Base-by-base conservation (phyloP, 768 basidiomycete genomes). In the Solioccasus polychromus region DNA sequence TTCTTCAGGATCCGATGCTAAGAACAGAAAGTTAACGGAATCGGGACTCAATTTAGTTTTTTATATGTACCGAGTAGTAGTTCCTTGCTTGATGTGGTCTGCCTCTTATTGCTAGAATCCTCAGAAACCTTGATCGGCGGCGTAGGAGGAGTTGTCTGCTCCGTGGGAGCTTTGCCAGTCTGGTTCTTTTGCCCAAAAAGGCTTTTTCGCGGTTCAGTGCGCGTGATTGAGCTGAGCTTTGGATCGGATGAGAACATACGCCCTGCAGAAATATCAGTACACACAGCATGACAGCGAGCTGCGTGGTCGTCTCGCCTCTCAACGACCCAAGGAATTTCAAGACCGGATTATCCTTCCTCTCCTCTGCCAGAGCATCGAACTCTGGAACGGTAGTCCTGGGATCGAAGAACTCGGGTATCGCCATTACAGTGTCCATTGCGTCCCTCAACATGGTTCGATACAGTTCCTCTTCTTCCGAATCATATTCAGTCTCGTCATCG, bases 271-370 rank as follows among this genome's bases (percentile, higher is more conserved):
- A 25, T n/a, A 28, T 64, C 20, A 54, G 35, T 25, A 3, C 9
- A 30, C 7, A 36, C 14, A 20, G 4, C 4, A n/a, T 24, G 11
- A 19, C 20, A 23, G 35, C 15, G 22, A 8, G 1, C 5, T 8
- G 5, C 5, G 31, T 12, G 19, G 35, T 29, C 35, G 30, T 50
- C 66, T 28, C 44, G 82, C 88, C 89, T 78, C 83, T 75, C 46
- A 92, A 61, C 12, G 85, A 83, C 28, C 83, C 82, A 51, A 92
- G 69, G 28, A 90, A 63, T 60, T 83, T 89, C 55, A 91, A 62
- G 62, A 92, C 90, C 0, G 88, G 85, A 57, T 92, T 92, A 17
- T 74, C 78, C 57, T 82, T 83, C 42, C 74, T 70, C 42, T 78
- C 74, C 19, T 81, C 78, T 12, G 66, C 63, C 6, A 72, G 52